phyloP scores from a whole-genome alignment of 148 eudicot species.

The Tetragonia tetragonoides region DNA sequence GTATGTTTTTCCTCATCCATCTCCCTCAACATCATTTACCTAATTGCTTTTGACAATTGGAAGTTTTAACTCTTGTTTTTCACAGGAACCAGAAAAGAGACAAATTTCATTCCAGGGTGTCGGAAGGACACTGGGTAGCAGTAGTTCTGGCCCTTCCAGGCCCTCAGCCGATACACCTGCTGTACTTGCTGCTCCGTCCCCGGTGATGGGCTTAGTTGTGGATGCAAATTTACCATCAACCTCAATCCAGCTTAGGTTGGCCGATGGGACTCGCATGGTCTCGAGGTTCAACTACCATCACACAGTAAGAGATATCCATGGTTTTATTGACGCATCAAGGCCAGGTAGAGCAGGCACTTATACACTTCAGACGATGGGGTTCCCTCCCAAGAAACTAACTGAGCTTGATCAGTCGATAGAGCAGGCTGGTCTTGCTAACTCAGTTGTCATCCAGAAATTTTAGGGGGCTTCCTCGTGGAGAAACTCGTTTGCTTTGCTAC shows the following conservation, averaged over 20 bases:
- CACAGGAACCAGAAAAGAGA: conserved; percentile 55
- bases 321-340: conserved; percentile 73
- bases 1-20: conserved; percentile 32
- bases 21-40: not conserved
- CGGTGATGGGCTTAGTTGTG: conserved; percentile 51
- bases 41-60: not conserved
- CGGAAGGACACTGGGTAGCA: conserved; percentile 62
- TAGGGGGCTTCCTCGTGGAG: conserved; percentile 11
- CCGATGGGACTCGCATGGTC: conserved; percentile 84
- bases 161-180: conserved; percentile 24
- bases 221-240: conserved; percentile 61
- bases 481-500: not conserved
- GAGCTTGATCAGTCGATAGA: conserved; percentile 74
- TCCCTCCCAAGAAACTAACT: conserved; percentile 76
- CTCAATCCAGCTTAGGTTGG: conserved; percentile 72
- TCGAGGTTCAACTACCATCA: conserved; percentile 71
- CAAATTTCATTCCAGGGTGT: conserved; percentile 55
- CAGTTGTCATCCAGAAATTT: conserved; percentile 77
- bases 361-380: conserved; percentile 67
- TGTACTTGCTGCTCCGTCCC: conserved; percentile 46
- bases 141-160: conserved; percentile 24
- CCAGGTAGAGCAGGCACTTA: conserved; percentile 54
- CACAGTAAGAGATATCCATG: conserved; percentile 60
- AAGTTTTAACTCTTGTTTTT: conserved; percentile 9
- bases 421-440: conserved; percentile 76